phyloP scores from a whole-genome alignment of 106 monocot species.

The Dactylorhiza incarnata region DNA sequence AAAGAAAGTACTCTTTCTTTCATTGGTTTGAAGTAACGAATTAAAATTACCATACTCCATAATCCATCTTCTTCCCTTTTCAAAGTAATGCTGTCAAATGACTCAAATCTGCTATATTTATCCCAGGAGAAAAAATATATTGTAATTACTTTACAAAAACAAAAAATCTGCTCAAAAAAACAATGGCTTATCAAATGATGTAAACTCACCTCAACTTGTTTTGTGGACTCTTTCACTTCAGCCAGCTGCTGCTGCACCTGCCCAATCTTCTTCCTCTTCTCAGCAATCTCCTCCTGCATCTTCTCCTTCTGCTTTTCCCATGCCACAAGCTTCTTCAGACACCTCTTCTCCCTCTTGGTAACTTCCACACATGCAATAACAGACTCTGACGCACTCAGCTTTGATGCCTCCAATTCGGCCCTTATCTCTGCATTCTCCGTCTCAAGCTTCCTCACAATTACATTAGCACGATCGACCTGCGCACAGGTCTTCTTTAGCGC shows the following conservation, averaged over 20 bases:
- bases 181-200: neutral
- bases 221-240: constrained; percentile 34
- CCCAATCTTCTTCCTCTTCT: constrained; percentile 35
- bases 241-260: constrained; percentile 27
- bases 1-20: neutral
- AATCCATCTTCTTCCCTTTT: neutral
- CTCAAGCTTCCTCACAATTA: constrained; percentile 48
- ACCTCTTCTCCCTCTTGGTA: constrained; percentile 58
- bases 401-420: constrained; percentile 89
- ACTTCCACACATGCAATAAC: constrained; percentile 35
- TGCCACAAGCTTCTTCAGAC: constrained; percentile 46
- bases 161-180: neutral
- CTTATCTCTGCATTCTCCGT: constrained; percentile 86
- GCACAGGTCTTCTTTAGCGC: constrained; percentile 64
- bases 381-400: constrained; percentile 66
- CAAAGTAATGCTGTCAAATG: neutral
- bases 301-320: constrained; percentile 73
- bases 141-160: no score
- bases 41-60: neutral
- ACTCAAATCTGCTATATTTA: neutral
- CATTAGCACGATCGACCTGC: constrained; percentile 83
- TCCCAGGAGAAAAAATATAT: no score
- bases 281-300: constrained; percentile 43
- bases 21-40: neutral
- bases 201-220: constrained; percentile 44